Base-by-base conservation (phyloP, 208 protist species). In the Trypanosoma scelopori region DNA sequence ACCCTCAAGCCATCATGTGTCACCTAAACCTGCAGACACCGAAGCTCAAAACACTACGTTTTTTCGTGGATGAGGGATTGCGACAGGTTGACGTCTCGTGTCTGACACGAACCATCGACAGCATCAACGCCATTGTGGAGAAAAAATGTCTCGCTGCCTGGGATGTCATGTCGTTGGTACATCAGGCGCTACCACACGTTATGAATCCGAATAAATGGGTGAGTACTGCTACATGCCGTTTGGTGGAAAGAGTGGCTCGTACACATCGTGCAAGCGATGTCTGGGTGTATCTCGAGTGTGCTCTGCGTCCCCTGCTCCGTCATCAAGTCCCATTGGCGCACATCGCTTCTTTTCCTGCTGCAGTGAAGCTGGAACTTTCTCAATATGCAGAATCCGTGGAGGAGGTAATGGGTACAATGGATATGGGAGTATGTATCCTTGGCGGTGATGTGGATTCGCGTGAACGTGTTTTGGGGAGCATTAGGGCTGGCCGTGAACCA, bases 51-150 rank as follows among this genome's bases (percentile, higher is more conserved):
- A 90, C 81, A 49, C 58, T 93, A 27, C 70, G 58, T 28, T 76
- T 93, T 22, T 93, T 93, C 50, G 72, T 88, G 16, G 78, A 83
- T 15, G 87, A 93, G 58, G 87, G 83, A 1, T 66, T 93, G 35
- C 70, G 84, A 18, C 76, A 87, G 56, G 45, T 43, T 20, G 35
- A 66, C 42, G 51, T 55, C 5, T 70, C 61, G 22, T 81, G 75
- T 50, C 42, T 89, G 12, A 58, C 58, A 23, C 39, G 56, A 12
- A 87, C 83, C 12, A 70, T 93, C 15, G 64, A 85, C 18, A 78
- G 74, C 46, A 30, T 92, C 22, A 55, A 71, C 3, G 65, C 55
- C 16, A 73, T 86, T 46, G 71, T 87, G 18, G 60, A 66, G 18
- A 45, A 50, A 3, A 56, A 63, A n/a, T 72, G 27, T 81, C 5